These are phyloP conservation scores for Carex littledalei DNA, from an alignment of 176 grass and related monocot species.

Conservation along the genomic window DNA sequence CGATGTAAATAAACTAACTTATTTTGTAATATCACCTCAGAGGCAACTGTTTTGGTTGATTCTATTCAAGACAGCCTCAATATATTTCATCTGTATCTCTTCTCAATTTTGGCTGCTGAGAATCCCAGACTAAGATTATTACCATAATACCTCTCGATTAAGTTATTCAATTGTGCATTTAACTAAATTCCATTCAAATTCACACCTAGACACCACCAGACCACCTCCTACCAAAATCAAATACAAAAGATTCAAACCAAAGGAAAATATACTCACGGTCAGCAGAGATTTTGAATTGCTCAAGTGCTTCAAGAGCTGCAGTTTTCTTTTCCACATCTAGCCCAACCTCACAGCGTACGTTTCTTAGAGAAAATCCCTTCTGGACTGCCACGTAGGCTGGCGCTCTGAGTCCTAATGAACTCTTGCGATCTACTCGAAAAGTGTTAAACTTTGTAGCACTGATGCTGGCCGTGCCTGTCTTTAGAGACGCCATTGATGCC, in stretches of 20 bases:
- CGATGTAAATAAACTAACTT: neutral
- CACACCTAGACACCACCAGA: neutral
- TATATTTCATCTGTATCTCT: neutral
- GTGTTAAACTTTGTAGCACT: neutral
- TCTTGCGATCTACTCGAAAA: neutral
- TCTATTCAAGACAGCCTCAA: neutral
- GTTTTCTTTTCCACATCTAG: slow-evolving; percentile 40
- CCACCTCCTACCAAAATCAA: neutral
- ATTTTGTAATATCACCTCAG: neutral
- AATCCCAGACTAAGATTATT: neutral
- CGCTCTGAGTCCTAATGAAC: neutral
- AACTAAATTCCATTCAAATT: neutral
- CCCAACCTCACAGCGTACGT: slow-evolving; percentile 53
- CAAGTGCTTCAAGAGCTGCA: slow-evolving; percentile 51
- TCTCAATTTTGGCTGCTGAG: neutral
- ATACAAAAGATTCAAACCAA: neutral
- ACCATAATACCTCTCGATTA: neutral
- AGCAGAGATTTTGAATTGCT: slow-evolving; percentile 96
- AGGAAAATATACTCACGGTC: slow-evolving; percentile 50
- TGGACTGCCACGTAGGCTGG: neutral
- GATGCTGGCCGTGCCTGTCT: neutral
- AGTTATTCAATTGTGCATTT: neutral
- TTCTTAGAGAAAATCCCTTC: neutral
- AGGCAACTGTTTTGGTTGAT: neutral
- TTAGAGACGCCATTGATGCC: slow-evolving; percentile 18